phyloP scores from a whole-genome alignment of 345 rosid species.

The Populus alba region DNA sequence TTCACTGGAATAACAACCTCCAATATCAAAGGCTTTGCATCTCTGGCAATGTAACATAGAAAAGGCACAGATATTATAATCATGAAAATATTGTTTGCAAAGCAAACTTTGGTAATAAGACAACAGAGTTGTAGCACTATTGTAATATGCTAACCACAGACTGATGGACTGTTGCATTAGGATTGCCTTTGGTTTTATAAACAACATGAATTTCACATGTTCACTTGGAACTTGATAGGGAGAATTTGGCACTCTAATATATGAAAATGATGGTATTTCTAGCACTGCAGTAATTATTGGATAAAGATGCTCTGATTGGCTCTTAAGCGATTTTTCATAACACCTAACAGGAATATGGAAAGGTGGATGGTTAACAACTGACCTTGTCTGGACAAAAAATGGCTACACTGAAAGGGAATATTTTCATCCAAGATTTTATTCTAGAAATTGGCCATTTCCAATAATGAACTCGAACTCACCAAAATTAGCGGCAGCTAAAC shows the following conservation, averaged over 20 bases:
- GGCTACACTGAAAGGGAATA: too few species aligned
- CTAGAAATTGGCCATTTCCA: too few species aligned
- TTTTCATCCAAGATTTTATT: too few species aligned
- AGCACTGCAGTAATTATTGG: neutral
- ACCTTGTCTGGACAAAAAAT: too few species aligned
- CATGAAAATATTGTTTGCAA: neutral
- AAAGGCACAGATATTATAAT: slow-evolving; percentile 4
- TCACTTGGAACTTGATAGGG: neutral
- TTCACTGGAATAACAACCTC: slow-evolving; percentile 36
- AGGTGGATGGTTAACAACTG: too few species aligned
- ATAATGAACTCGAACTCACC: too few species aligned
- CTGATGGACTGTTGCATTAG: neutral
- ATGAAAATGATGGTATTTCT: neutral
- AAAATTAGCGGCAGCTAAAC: too few species aligned
- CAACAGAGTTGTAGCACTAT: neutral
- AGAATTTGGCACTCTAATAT: neutral
- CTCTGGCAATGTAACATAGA: slow-evolving; percentile 41
- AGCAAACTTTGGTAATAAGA: neutral
- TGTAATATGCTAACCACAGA: neutral
- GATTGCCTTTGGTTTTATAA: neutral
- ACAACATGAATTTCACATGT: neutral
- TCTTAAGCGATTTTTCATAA: neutral
- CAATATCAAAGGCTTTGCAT: slow-evolving; percentile 43
- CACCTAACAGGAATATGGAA: too few species aligned
- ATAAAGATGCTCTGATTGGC: neutral